phyloP scores from a whole-genome alignment of 805 yeast species.

The Yarrowia sp. region DNA sequence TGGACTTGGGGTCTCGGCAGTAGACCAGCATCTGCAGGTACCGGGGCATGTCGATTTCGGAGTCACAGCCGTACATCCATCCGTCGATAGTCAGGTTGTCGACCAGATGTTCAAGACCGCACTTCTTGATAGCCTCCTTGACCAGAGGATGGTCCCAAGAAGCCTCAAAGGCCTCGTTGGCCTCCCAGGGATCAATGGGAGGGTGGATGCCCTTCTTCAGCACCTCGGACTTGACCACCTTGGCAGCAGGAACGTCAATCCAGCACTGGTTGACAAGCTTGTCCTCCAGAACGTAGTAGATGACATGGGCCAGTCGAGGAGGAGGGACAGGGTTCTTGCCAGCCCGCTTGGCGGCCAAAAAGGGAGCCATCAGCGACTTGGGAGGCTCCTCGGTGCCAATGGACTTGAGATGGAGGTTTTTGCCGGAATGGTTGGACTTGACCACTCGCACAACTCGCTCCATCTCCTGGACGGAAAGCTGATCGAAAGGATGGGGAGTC shows the following conservation, averaged over 20 bases:
- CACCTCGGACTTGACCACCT: slow-evolving; percentile 53
- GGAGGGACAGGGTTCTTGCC: slow-evolving; percentile 51
- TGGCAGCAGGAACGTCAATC: slow-evolving; percentile 60
- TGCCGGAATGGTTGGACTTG: slow-evolving; percentile 33
- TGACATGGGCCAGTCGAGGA: slow-evolving; percentile 64
- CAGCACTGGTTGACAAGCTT: slow-evolving; percentile 63
- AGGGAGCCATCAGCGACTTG: slow-evolving; percentile 64
- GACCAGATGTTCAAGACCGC: slow-evolving; percentile 40
- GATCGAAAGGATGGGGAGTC: slow-evolving; percentile 39
- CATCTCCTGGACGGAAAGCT: slow-evolving; percentile 36
- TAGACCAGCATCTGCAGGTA: slow-evolving; percentile 70
- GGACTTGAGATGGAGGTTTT: slow-evolving; percentile 37
- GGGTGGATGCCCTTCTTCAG: slow-evolving; percentile 64
- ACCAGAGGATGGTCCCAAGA: slow-evolving; percentile 54
- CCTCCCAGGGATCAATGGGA: slow-evolving; percentile 67
- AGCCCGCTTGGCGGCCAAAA: slow-evolving; percentile 60
- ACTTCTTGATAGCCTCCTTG: slow-evolving; percentile 61
- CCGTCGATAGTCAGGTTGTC: slow-evolving; percentile 59
- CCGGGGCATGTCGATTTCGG: slow-evolving; percentile 43
- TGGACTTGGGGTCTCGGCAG: slow-evolving; percentile 58
- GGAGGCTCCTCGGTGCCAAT: slow-evolving; percentile 60
- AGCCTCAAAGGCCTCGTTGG: slow-evolving; percentile 50
- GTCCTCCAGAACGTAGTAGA: slow-evolving; percentile 56
- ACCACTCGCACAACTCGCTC: slow-evolving; percentile 33
- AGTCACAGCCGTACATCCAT: slow-evolving; percentile 83